Evolutionary conservation across 164 flowering plant species (phyloP).

Genomic region (Vitis amurensis): DNA sequence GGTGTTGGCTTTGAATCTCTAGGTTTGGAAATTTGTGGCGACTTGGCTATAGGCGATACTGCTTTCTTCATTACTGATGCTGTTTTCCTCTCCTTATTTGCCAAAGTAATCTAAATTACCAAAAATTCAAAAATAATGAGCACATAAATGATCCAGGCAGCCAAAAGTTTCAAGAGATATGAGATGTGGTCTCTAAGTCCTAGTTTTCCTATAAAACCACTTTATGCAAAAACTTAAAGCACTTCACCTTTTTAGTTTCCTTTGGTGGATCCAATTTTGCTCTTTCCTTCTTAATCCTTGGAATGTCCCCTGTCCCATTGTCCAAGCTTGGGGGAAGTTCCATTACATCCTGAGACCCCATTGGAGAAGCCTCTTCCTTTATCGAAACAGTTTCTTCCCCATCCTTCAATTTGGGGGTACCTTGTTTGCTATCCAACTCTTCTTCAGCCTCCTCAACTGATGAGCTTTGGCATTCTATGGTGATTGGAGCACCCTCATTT

Average conservation of each 20-base stretch:
- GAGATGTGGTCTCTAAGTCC: not conserved
- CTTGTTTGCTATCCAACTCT: conserved; percentile 19
- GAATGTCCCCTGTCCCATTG: conserved; percentile 12
- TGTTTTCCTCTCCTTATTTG: conserved; percentile 30
- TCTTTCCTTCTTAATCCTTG: conserved; percentile 22
- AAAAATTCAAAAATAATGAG: conserved; percentile 7
- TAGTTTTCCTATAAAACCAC: not conserved
- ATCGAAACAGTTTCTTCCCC: conserved; percentile 26
- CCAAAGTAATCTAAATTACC: conserved; percentile 29
- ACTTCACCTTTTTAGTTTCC: conserved; percentile 48
- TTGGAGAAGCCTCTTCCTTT: conserved; percentile 20
- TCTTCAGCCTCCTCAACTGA: conserved; percentile 19
- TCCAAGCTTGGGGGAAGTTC: conserved; percentile 13
- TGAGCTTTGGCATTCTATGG: conserved; percentile 24
- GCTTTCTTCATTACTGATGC: conserved; percentile 38
- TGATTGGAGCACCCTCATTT: conserved; percentile 22
- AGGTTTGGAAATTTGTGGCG: conserved; percentile 10
- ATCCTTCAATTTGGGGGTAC: conserved; percentile 15
- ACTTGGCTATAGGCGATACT: conserved; percentile 22
- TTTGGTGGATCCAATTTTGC: conserved; percentile 30
- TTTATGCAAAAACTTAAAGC: not conserved
- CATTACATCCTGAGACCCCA: conserved; percentile 8
- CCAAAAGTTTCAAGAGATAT: not conserved
- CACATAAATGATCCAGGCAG: too few relatives aligned
- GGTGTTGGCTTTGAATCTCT: conserved; percentile 28